Evolutionary conservation across 2,329 filamentous ascomycete genomes (phyloP), one percentile per base, ranked within the genome.

Genomic region (Exophiala phaeomuriformis): DNA sequence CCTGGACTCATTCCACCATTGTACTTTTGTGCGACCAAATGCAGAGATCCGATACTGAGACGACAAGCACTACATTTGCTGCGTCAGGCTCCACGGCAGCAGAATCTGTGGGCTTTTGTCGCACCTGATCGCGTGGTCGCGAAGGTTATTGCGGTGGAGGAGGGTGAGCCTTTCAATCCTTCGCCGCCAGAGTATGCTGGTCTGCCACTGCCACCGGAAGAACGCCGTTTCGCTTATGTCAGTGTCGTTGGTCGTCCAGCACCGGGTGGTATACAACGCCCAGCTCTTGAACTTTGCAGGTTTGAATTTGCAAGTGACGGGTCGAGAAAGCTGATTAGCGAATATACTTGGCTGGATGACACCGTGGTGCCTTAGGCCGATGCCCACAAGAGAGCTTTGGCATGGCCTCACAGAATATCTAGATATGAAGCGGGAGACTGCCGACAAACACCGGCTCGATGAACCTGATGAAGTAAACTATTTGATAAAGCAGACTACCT

Each of bases 11-110:
- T 60, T 35, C 52, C 55, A 46, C 44, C 51, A 44, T 46, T 58
- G 37, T 58, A 58, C 44, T 60, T 60, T 44, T 56, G 55, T 33
- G 55, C 53, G 30, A 56, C 47, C 19, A 58, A 56, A 51, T 60
- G 58, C 41, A 50, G 55, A 19, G 43, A 60, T 29, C 55, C 58
- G 30, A 32, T 32, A 19, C 44, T 58, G 27, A 56, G 58, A 52
- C 49, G 55, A 49, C 32, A 51, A 36, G 57, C 57, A 29, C 47
- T 55, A 19, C 35, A 36, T 44, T 37, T 60, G 32, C 55, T 60
- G 41, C 47, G 51, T 27, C 54, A 48, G 51, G 51, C 54, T 49
- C 48, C 48, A 42, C 32, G 12, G 36, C 36, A 49, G 30, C 51
- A 52, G 36, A 48, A 44, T 9, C 40, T 45, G 7, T 59, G 57